Evolutionary conservation across 140 eudicot species (phyloP).

Genomic region (Ambrosia hybrid): DNA sequence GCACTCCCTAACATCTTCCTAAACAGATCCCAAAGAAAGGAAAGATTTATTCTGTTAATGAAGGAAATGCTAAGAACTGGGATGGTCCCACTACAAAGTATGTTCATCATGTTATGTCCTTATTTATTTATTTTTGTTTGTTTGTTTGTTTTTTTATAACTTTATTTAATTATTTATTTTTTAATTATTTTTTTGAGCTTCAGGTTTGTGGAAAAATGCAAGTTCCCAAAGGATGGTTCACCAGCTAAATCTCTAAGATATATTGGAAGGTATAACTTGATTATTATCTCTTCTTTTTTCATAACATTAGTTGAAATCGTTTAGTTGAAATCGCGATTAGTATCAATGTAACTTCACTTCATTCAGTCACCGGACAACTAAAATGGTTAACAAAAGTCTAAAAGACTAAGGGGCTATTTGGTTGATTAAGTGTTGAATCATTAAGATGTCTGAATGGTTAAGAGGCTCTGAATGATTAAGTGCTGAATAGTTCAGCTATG

Average conservation of each 20-base stretch:
- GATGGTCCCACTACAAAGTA: constrained; percentile 96
- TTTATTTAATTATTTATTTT: no score
- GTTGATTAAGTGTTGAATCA: no score
- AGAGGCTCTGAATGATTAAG: no score
- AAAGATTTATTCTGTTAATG: constrained; percentile 92
- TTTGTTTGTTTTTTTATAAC: background rate
- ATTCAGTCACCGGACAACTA: no score
- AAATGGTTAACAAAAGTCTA: no score
- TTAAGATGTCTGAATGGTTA: no score
- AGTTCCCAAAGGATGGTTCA: constrained; percentile 88
- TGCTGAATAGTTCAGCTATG: no score
- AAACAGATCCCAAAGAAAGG: constrained; percentile 87
- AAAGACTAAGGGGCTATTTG: no score
- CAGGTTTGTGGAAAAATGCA: constrained; percentile 91
- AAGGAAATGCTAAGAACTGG: constrained; percentile 99
- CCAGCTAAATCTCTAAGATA: constrained; percentile 89
- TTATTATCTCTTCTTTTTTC: background rate
- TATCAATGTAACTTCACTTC: no score
- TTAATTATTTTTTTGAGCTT: background rate
- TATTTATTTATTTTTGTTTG: constrained; percentile 9
- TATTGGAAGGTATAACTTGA: constrained; percentile 71
- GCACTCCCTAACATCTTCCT: background rate
- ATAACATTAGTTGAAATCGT: no score
- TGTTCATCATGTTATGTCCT: constrained; percentile 16
- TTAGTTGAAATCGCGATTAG: no score